phyloP scores from a whole-genome alignment of 1,284 basidiomycete species.

The Boletus semigastroideus region DNA sequence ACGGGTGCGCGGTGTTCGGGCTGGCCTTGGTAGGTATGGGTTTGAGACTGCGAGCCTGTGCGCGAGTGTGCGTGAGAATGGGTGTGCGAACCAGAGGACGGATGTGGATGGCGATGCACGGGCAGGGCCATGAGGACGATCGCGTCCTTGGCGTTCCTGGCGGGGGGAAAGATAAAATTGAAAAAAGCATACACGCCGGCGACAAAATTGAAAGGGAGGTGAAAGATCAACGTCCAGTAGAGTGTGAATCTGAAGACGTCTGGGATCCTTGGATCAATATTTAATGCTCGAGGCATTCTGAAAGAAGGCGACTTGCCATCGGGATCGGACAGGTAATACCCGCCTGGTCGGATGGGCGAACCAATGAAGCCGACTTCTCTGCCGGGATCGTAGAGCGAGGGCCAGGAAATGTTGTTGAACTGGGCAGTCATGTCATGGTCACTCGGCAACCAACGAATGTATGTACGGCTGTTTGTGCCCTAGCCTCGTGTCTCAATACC shows the following conservation, averaged over 20 bases:
- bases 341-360: slow-evolving; percentile 42
- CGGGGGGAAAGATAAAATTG: slow-evolving; percentile 60
- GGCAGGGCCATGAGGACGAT: slow-evolving; percentile 10
- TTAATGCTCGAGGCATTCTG: no score
- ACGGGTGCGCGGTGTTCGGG: background rate
- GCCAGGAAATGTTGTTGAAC: slow-evolving; percentile 42
- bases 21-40: background rate
- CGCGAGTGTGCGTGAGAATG: background rate
- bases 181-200: slow-evolving; percentile 71
- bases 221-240: slow-evolving; percentile 81
- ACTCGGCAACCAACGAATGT: background rate
- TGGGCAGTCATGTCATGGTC: slow-evolving; percentile 11
- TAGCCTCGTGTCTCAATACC: no score
- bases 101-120: background rate
- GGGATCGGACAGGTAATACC: slow-evolving; percentile 45
- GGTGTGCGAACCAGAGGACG: background rate
- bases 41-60: background rate
- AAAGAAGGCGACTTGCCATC: slow-evolving; percentile 32
- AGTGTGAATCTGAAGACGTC: slow-evolving; percentile 83
- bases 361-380: slow-evolving; percentile 45
- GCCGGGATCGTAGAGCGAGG: slow-evolving; percentile 54
- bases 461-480: background rate
- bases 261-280: slow-evolving; percentile 31
- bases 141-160: slow-evolving; percentile 8
- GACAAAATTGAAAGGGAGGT: slow-evolving; percentile 67